Percentiles rank a stretch among this genome's conserved stretches.
Conservation (phyloP, 257 asterid species). For the Handroanthus guayacan region DNA sequence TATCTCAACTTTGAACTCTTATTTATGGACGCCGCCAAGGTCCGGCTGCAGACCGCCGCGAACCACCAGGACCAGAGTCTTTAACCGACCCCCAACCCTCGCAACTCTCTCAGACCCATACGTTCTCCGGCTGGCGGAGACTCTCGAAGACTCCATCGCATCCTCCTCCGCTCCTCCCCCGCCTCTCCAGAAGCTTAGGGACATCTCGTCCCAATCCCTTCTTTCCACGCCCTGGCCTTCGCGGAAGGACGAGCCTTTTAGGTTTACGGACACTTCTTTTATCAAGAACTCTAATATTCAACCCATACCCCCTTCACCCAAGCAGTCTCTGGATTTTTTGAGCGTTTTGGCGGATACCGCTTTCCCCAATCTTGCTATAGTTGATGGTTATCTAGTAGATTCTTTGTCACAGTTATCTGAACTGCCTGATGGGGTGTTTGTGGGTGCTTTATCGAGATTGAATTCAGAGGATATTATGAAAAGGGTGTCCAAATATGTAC, state of each 20-base stretch:
- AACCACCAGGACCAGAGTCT: slow-evolving; percentile 41
- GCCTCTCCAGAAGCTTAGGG: slow-evolving; percentile 72
- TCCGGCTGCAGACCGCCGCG: slow-evolving; percentile 40
- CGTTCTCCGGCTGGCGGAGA: slow-evolving; percentile 89
- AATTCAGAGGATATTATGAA: slow-evolving; percentile 57
- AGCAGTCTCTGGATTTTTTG: slow-evolving; percentile 40
- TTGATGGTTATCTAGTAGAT: slow-evolving; percentile 76
- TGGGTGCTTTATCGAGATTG: slow-evolving; percentile 63
- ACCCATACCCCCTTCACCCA: slow-evolving; percentile 52
- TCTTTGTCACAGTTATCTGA: slow-evolving; percentile 53
- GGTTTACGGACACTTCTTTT: slow-evolving; percentile 86
- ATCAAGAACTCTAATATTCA: slow-evolving; percentile 66
- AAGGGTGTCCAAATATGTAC: slow-evolving; percentile 62
- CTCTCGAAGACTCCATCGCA: slow-evolving; percentile 77
- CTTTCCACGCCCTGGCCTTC: slow-evolving; percentile 94
- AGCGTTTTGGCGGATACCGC: slow-evolving; percentile 45
- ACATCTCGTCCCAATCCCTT: slow-evolving; percentile 75
- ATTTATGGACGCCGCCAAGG: slow-evolving; percentile 37
- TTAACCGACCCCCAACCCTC: slow-evolving; percentile 39
- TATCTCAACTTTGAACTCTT: slow-evolving; percentile 47
- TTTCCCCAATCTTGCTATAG: slow-evolving; percentile 59
- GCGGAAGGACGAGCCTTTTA: slow-evolving; percentile 84
- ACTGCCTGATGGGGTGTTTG: slow-evolving; percentile 73
- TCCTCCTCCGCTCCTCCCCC: slow-evolving; percentile 56
- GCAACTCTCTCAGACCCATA: slow-evolving; percentile 83